Percentiles rank a stretch among this genome's conserved stretches.
phyloP scores from a whole-genome alignment of 2,329 filamentous ascomycete genomes.

The Epichloe glyceriae region DNA sequence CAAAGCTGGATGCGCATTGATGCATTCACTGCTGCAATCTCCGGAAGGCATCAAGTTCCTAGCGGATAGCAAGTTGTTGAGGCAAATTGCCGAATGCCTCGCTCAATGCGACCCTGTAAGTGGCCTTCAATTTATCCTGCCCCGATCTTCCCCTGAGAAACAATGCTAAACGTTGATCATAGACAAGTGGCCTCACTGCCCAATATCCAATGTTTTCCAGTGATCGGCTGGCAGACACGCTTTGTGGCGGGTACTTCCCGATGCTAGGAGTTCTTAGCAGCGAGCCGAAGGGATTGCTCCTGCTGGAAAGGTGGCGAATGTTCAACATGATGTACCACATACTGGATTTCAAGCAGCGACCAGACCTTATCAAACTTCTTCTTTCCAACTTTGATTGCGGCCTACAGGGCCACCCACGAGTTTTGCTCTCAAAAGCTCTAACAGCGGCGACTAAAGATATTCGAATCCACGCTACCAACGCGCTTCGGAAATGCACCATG shows the following conservation, averaged over 20 bases:
- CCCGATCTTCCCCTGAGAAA: background rate
- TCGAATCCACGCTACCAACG: slow-evolving; percentile 76
- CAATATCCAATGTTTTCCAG: slow-evolving; percentile 79
- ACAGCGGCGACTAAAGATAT: slow-evolving; percentile 87
- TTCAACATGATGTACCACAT: slow-evolving; percentile 99
- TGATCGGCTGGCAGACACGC: slow-evolving; percentile 70
- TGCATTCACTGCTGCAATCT: slow-evolving; percentile 76
- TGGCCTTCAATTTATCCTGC: background rate
- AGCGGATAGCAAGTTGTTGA: slow-evolving; percentile 79
- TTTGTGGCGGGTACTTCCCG: slow-evolving; percentile 87
- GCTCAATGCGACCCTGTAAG: slow-evolving; percentile 83
- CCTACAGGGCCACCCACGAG: slow-evolving; percentile 74
- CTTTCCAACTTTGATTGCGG: slow-evolving; percentile 89
- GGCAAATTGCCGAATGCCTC: slow-evolving; percentile 89
- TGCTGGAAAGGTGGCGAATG: slow-evolving; percentile 93
- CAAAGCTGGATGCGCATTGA: slow-evolving; percentile 73
- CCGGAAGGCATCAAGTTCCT: slow-evolving; percentile 75
- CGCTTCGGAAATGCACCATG: slow-evolving; percentile 75
- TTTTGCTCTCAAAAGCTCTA: slow-evolving; percentile 85
- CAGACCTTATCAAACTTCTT: slow-evolving; percentile 80
- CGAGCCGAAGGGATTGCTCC: slow-evolving; percentile 68
- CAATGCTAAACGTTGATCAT: slow-evolving; percentile 7
- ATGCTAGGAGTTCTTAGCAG: slow-evolving; percentile 80
- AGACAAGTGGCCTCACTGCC: slow-evolving; percentile 64
- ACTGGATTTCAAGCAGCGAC: slow-evolving; percentile 76